Evolutionary conservation across 225 moss, liverwort and hornwort species (phyloP).

Genomic region (Antitrichia curtipendula): DNA sequence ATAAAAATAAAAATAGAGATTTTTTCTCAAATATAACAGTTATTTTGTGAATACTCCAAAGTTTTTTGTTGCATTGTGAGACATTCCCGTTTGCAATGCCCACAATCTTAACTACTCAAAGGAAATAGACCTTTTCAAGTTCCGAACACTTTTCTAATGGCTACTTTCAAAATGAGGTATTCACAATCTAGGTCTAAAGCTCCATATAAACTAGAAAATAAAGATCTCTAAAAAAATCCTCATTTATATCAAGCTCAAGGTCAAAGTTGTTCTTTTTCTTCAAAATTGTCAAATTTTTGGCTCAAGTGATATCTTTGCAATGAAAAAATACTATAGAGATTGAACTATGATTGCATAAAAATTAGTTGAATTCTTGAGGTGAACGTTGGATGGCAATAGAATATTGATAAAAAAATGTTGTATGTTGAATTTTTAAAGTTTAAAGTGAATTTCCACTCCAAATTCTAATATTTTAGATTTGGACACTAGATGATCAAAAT

Average conservation of each 20-base stretch:
- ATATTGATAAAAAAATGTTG: background rate
- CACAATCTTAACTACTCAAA: accelerated
- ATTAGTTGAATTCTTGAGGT: background rate
- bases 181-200: background rate
- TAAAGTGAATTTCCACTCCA: background rate
- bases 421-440: background rate
- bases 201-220: background rate
- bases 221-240: background rate
- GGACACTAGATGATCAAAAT: background rate
- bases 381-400: background rate
- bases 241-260: background rate
- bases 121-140: background rate
- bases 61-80: background rate
- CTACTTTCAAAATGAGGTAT: background rate
- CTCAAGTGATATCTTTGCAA: background rate
- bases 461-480: background rate
- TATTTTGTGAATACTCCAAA: background rate
- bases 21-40: background rate
- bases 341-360: background rate
- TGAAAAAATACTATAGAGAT: background rate
- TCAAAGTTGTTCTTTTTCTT: background rate
- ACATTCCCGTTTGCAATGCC: accelerated
- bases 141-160: background rate
- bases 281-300: background rate
- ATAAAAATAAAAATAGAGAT: background rate